phyloP scores from a whole-genome alignment of 1,284 basidiomycete species.

The Chalciporus piperatoides region DNA sequence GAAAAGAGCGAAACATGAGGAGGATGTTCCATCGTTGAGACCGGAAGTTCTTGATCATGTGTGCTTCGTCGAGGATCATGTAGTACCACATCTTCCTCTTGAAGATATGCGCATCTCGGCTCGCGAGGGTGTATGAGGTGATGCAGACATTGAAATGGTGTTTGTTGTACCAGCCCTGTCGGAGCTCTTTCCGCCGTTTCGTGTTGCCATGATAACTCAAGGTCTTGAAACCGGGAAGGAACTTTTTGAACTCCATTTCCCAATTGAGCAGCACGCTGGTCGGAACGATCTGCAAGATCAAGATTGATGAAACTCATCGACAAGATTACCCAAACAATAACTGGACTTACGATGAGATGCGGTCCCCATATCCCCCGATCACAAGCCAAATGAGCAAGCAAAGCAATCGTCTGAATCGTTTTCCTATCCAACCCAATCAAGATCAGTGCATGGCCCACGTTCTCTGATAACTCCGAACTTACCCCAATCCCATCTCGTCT shows the following conservation, averaged over 20 bases:
- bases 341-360: constrained; percentile 71
- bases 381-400: constrained; percentile 91
- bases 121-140: constrained; percentile 91
- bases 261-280: constrained; percentile 96
- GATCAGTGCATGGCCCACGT: not conserved
- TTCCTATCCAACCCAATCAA: constrained; percentile 53
- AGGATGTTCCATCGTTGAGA: constrained; percentile 95
- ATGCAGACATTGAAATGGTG: constrained; percentile 95
- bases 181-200: constrained; percentile 90
- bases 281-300: constrained; percentile 66
- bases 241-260: constrained; percentile 99
- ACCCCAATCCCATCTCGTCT: constrained; percentile 92
- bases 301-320: constrained; percentile 3
- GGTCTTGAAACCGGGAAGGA: constrained; percentile 90
- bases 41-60: constrained; percentile 99
- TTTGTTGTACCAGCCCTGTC: constrained; percentile 92
- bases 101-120: constrained; percentile 91
- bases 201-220: constrained; percentile 91
- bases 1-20: constrained; percentile 90
- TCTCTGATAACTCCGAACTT: constrained; percentile 30
- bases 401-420: constrained; percentile 94
- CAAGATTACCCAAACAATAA: not conserved
- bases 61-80: constrained; percentile 95
- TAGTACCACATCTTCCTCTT: constrained; percentile 96
- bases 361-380: constrained; percentile 96